Evolutionary conservation across 2,329 filamentous ascomycete genomes (phyloP), one percentile per base, ranked within the genome.

Genomic region (Chalaropsis thielavioides): DNA sequence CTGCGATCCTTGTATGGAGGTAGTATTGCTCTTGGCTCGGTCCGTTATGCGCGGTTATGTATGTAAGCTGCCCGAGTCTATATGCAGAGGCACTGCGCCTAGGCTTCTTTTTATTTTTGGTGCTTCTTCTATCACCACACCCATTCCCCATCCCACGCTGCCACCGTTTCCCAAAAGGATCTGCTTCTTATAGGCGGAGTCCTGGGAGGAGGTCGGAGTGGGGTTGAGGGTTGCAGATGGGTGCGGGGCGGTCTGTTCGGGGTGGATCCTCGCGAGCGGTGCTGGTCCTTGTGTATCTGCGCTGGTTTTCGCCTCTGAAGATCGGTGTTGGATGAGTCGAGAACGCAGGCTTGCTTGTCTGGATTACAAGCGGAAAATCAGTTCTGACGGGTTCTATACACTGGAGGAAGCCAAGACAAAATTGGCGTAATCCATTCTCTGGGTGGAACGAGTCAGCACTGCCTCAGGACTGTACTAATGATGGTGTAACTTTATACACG

Each of bases 221-320:
- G 51, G 27, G 51, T 56, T 56, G 51, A 56, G 15, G 17, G 7
- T 31, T 56, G 51, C 27, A 43, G 51, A 11, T 56, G 51, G 22
- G 51, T 31, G 51, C 51, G 51, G 51, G 51, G 51, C 51, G 51
- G 27, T 31, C 51, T 56, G 51, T 56, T 17, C 51, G 51, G 51
- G 51, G 51, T 56, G 51, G 51, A 56, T 56, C 22, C 24, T 27
- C 15, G 51, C 51, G 51, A 56, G 51, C 51, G 51, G 51, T 35
- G 22, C 51, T 35, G 7, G 51, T 56, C 22, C 51, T 56, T 56
- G 51, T 56, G 17, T 56, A 56, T 35, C 51, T 56, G 51, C 51
- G 51, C 27, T 56, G 51, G 27, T 56, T 56, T 56, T 56, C 51
- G 24, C 51, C 24, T 56, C 27, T 56, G 51, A 56, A 56, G 51